These are phyloP conservation scores for Leccinum imitatum DNA, from an alignment of 768 basidiomycete species.

Conservation along the genomic window DNA sequence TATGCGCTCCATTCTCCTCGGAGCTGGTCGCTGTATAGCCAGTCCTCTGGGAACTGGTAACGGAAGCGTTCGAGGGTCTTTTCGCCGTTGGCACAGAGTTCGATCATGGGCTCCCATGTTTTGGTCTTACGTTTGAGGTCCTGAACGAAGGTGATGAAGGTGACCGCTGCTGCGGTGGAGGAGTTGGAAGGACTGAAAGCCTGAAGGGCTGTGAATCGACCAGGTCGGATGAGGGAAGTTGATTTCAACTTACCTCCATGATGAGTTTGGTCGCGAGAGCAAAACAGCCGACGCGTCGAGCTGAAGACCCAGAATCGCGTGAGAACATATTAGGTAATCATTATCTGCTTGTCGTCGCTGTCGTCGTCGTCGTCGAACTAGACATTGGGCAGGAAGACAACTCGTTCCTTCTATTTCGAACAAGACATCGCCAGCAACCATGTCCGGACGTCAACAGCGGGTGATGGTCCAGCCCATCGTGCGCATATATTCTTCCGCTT, in stretches of 20 bases:
- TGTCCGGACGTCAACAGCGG: conserved; percentile 91
- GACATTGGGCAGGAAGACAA: too few relatives aligned
- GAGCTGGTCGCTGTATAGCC: conserved; percentile 98
- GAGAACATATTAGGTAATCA: conserved; percentile 27
- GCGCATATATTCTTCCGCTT: conserved; percentile 56
- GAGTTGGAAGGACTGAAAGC: conserved; percentile 77
- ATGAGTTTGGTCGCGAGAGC: conserved; percentile 18
- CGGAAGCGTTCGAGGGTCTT: conserved; percentile 96
- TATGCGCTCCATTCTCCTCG: conserved; percentile 98
- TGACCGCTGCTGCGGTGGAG: conserved; percentile 96
- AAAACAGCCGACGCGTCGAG: conserved; percentile 19
- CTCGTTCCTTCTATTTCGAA: neutral
- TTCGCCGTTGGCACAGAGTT: conserved; percentile 91
- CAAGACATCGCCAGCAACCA: conserved; percentile 39
- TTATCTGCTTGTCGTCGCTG: neutral
- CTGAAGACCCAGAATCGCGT: conserved; percentile 11
- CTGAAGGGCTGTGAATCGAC: conserved; percentile 34
- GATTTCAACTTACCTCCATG: conserved; percentile 29
- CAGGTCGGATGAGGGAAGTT: too few relatives aligned
- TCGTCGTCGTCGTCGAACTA: conserved; percentile 5
- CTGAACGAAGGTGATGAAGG: conserved; percentile 99
- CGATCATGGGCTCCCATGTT: conserved; percentile 96
- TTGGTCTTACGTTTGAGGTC: conserved; percentile 97
- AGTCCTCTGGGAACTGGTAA: conserved; percentile 95
- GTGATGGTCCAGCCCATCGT: conserved; percentile 99